Percentiles rank a stretch among this genome's conserved stretches.
phyloP scores from a whole-genome alignment of 768 basidiomycete species.

The Lactarius quietus region DNA sequence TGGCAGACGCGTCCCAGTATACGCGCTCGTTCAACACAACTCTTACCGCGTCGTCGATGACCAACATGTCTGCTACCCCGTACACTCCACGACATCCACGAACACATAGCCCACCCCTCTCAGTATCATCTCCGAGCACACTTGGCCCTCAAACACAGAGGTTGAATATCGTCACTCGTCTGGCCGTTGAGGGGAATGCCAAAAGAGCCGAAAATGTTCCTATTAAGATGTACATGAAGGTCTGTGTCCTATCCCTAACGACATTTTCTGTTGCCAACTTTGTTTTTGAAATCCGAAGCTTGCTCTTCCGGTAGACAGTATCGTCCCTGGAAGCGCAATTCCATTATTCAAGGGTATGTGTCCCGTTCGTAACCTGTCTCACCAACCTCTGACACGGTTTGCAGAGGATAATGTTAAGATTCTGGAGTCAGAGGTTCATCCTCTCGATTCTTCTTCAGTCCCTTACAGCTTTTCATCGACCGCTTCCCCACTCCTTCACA shows the following conservation, averaged over 20 bases:
- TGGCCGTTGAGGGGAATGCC: constrained; percentile 71
- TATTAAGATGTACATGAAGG: constrained; percentile 77
- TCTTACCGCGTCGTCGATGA: neutral
- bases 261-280: neutral
- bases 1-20: neutral
- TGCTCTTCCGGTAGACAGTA: constrained; percentile 58
- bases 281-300: constrained; percentile 40
- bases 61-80: constrained; percentile 19
- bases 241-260: constrained; percentile 31
- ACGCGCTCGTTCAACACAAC: neutral
- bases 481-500: constrained; percentile 58
- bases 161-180: constrained; percentile 66
- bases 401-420: constrained; percentile 80
- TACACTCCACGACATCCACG: constrained; percentile 28
- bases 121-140: constrained; percentile 28
- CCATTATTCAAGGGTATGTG: constrained; percentile 65
- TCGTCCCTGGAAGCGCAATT: constrained; percentile 63
- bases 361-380: neutral
- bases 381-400: constrained; percentile 1
- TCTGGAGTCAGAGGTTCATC: constrained; percentile 68
- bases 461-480: constrained; percentile 74
- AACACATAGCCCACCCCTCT: constrained; percentile 33
- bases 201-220: constrained; percentile 63
- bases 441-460: constrained; percentile 62
- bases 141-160: constrained; percentile 36